Evolutionary conservation across 805 yeast genomes (phyloP).

Genomic region (Diddensiella caesifluorescens): DNA sequence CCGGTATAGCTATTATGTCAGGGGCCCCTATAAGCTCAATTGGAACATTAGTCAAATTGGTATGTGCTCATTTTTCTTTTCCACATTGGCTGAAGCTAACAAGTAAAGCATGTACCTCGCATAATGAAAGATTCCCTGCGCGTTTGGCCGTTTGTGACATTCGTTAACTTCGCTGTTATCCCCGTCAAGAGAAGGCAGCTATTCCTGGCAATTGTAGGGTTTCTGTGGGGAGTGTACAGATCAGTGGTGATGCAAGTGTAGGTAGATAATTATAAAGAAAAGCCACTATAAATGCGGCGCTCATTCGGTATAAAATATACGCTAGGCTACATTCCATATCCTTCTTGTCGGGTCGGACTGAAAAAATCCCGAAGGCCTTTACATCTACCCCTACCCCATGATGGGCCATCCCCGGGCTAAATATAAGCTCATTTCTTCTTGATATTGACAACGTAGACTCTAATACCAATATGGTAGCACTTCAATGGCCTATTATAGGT

Average conservation of each 20-base stretch:
- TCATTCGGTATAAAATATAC: not conserved
- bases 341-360: not conserved
- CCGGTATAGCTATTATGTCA: not conserved
- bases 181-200: not conserved
- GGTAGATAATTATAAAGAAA: too few relatives aligned
- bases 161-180: constrained; percentile 1
- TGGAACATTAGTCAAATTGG: not conserved
- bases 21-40: not conserved
- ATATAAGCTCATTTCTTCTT: too few relatives aligned
- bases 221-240: constrained; percentile 4
- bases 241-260: constrained; percentile 1
- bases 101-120: not conserved
- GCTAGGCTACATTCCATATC: not conserved
- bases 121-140: constrained; percentile 1
- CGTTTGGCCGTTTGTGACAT: constrained; percentile 2
- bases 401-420: too few relatives aligned
- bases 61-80: not conserved
- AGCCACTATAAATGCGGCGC: not conserved
- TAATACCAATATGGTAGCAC: not conserved
- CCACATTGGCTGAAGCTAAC: not conserved
- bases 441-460: too few relatives aligned
- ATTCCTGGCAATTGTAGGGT: not conserved
- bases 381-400: too few relatives aligned
- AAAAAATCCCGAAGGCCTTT: not conserved
- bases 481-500: constrained; percentile 2